A percentile compares a stretch with the other conserved stretches of the same genome.
Evolutionary conservation across 2,329 filamentous ascomycete genomes (phyloP).

Genomic region (Boeremia exigua): DNA sequence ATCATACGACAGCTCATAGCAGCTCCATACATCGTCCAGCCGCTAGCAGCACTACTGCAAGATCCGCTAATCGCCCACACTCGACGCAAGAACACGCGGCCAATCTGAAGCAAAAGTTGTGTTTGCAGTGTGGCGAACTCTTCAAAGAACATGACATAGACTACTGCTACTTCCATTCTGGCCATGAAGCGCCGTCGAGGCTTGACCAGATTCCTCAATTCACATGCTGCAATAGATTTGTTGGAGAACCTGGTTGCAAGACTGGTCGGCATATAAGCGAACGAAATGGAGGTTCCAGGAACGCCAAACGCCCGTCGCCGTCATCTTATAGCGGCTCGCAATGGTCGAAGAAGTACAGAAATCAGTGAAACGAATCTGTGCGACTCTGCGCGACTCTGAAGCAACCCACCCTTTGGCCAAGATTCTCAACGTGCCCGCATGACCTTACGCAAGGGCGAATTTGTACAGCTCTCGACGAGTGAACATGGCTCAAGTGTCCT

Average conservation of each 20-base stretch:
- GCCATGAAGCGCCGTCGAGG: conserved; percentile 2
- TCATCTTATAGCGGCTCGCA: neutral
- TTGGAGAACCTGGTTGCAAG: conserved; percentile 19
- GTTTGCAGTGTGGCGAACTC: conserved; percentile 21
- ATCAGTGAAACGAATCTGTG: conserved; percentile 7
- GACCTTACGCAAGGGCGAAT: conserved; percentile 4
- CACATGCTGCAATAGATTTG: conserved; percentile 20
- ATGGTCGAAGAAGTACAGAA: conserved; percentile 8
- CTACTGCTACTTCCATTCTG: conserved; percentile 31
- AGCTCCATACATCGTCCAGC: neutral
- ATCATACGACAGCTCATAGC: neutral
- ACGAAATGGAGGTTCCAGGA: neutral
- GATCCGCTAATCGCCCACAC: neutral
- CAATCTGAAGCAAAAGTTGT: conserved; percentile 8
- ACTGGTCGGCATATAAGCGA: conserved; percentile 14
- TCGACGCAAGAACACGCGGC: neutral
- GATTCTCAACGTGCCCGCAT: conserved; percentile 7
- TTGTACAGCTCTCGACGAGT: no score
- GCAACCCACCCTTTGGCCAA: neutral
- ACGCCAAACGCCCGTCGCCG: conserved; percentile 4
- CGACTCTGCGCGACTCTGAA: conserved; percentile 2
- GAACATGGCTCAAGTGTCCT: no score
- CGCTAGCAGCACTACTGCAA: neutral
- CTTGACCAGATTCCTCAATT: conserved; percentile 4
- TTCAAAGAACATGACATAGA: conserved; percentile 1